Evolutionary conservation across 306 rosid genomes (phyloP).

Genomic region (Ochetophila trinervis): DNA sequence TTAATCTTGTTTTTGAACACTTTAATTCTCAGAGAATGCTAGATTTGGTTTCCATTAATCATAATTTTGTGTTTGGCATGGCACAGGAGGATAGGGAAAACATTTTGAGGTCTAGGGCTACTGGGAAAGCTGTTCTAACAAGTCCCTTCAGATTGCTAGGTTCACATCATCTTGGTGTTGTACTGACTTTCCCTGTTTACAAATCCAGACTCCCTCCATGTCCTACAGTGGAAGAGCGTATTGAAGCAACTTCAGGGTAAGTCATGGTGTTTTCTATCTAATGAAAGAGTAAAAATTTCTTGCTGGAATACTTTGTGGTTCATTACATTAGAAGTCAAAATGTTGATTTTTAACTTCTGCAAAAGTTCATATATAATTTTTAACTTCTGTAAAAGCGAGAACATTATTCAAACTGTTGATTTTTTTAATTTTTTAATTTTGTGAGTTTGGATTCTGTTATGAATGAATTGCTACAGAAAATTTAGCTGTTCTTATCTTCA

Average conservation of each 20-base stretch:
- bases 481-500: neutral
- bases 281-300: neutral
- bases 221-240: constrained; percentile 67
- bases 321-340: neutral
- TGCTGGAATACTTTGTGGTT: neutral
- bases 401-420: too few species aligned
- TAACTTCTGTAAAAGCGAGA: too few species aligned
- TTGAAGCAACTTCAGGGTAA: constrained; percentile 90
- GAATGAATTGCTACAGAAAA: neutral
- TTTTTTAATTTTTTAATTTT: too few species aligned
- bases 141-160: constrained; percentile 87
- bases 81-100: constrained; percentile 92
- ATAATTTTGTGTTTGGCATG: constrained; percentile 19
- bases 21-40: neutral
- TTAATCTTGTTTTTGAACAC: constrained; percentile 6
- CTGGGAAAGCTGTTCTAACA: constrained; percentile 97
- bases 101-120: constrained; percentile 93
- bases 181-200: constrained; percentile 94
- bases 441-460: neutral
- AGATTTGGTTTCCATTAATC: constrained; percentile 7
- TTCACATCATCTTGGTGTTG: constrained; percentile 99
- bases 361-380: too few species aligned
- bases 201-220: constrained; percentile 69
- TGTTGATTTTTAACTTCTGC: too few species aligned
- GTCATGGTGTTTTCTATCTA: constrained; percentile 12